Conservation (phyloP, 148 eudicot species). For the Spergularia bocconei region DNA sequence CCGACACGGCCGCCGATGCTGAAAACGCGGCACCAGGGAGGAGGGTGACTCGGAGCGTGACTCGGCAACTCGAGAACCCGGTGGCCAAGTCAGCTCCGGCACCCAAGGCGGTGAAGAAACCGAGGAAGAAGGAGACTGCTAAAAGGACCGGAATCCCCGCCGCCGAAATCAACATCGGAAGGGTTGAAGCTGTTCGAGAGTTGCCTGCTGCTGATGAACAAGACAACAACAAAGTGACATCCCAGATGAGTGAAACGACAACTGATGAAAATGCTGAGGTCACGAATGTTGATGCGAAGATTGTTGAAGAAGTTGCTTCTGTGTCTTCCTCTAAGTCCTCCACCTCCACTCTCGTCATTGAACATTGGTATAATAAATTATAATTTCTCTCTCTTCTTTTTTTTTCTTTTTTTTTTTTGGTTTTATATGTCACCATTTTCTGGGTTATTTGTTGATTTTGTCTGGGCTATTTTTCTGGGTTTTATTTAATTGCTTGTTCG, state of each 20-base stretch:
- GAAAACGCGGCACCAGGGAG: neutral
- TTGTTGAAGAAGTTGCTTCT: too few relatives aligned
- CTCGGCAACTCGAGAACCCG: neutral
- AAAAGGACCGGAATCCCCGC: neutral
- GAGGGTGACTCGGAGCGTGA: constrained; percentile 21
- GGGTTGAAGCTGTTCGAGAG: too few relatives aligned
- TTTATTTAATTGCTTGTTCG: too few relatives aligned
- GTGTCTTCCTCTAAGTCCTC: too few relatives aligned
- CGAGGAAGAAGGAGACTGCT: neutral
- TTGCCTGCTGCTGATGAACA: too few relatives aligned
- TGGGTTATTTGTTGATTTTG: too few relatives aligned
- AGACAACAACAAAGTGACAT: too few relatives aligned
- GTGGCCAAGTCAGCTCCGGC: neutral
- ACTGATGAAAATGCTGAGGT: neutral
- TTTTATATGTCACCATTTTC: neutral
- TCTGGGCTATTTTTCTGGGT: too few relatives aligned
- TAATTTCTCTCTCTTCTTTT: too few relatives aligned
- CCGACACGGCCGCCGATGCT: too few relatives aligned
- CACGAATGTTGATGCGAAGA: too few relatives aligned
- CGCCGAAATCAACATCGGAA: too few relatives aligned
- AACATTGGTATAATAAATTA: constrained; percentile 26
- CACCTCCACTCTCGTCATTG: constrained; percentile 24
- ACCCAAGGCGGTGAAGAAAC: neutral
- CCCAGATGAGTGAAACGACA: neutral
- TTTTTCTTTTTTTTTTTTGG: neutral